These are phyloP conservation scores for Colletotrichum sp. DNA, from an alignment of 2,329 filamentous ascomycete genomes.

Conservation along the genomic window DNA sequence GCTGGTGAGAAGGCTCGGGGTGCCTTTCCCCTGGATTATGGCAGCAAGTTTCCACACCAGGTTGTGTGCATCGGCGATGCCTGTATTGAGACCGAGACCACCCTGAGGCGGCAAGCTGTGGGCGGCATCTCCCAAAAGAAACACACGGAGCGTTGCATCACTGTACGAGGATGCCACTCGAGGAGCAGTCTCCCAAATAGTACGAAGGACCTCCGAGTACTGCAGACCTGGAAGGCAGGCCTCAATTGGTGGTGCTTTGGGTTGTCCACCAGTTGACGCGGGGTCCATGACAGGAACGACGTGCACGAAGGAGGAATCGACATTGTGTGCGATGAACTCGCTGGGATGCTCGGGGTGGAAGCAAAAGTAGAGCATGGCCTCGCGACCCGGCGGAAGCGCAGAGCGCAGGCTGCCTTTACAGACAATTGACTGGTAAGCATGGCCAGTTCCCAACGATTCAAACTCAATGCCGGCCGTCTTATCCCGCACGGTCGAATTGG, in stretches of 20 bases:
- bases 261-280: not conserved
- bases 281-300: conserved; percentile 2
- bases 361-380: conserved; percentile 18
- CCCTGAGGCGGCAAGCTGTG: conserved; percentile 62
- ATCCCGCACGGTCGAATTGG: conserved; percentile 1
- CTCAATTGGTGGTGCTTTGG: not conserved
- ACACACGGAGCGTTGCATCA: conserved; percentile 28
- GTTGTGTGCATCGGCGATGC: conserved; percentile 60
- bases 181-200: conserved; percentile 9
- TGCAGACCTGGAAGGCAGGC: conserved; percentile 10
- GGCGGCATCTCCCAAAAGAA: conserved; percentile 60
- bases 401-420: conserved; percentile 9
- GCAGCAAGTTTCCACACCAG: conserved; percentile 52
- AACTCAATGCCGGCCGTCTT: conserved; percentile 5
- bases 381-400: not conserved
- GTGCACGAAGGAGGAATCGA: conserved; percentile 8
- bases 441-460: not conserved
- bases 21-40: not conserved
- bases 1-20: not conserved
- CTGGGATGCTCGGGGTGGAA: conserved; percentile 10
- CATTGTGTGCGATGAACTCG: conserved; percentile 7
- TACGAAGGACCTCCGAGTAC: conserved; percentile 1
- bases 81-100: conserved; percentile 64
- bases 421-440: conserved; percentile 9
- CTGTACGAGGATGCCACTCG: conserved; percentile 1